Conservation (phyloP, 164 flowering plant species). For the Vitis labrusca region DNA sequence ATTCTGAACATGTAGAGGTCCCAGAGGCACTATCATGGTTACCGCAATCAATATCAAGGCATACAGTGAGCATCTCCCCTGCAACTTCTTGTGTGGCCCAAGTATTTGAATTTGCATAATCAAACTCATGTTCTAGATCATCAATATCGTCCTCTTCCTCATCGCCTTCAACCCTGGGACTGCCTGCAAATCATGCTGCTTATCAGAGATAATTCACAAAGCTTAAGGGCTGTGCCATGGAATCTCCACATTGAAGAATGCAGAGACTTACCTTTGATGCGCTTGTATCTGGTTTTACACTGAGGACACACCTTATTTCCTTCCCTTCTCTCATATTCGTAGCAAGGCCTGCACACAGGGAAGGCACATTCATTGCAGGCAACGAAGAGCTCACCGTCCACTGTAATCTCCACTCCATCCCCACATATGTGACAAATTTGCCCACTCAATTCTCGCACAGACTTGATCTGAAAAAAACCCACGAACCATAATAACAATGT, state of each 20-base stretch:
- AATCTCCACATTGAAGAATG: neutral
- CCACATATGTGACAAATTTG: slow-evolving; percentile 13
- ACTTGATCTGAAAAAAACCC: slow-evolving; percentile 27
- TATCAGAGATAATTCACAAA: neutral
- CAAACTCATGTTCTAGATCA: slow-evolving; percentile 42
- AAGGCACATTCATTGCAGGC: slow-evolving; percentile 64
- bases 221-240: no score
- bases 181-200: slow-evolving; percentile 24
- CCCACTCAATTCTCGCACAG: slow-evolving; percentile 35
- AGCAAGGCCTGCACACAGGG: slow-evolving; percentile 64
- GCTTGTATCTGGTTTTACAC: slow-evolving; percentile 63
- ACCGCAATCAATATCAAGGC: neutral
- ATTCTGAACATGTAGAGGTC: slow-evolving; percentile 4
- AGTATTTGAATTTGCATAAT: slow-evolving; percentile 14
- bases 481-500: neutral
- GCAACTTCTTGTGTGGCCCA: neutral
- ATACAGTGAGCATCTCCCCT: slow-evolving; percentile 3
- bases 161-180: slow-evolving; percentile 48
- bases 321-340: slow-evolving; percentile 63
- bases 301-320: slow-evolving; percentile 62
- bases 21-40: slow-evolving; percentile 11
- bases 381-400: slow-evolving; percentile 49
- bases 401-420: slow-evolving; percentile 41
- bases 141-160: slow-evolving; percentile 46
- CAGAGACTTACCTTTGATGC: slow-evolving; percentile 40